Conservation (phyloP, 768 basidiomycete genomes). For the Xanthoconium stramineum region DNA sequence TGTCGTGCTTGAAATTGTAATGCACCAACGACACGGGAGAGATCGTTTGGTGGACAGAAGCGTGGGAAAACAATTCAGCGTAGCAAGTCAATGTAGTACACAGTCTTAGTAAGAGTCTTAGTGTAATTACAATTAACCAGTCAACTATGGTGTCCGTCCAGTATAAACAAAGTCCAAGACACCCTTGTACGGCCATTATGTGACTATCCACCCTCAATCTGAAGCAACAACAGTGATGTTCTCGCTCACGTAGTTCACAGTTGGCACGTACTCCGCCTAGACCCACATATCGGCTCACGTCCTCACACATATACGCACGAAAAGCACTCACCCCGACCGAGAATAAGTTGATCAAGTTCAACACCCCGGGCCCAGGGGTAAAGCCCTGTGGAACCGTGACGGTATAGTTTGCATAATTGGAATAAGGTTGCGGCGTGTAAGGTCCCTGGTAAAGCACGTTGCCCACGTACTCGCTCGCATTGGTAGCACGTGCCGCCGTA, state of each 20-base stretch:
- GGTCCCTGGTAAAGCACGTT: constrained; percentile 34
- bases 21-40: no score
- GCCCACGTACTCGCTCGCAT: constrained; percentile 27
- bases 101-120: not conserved
- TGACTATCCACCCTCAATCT: not conserved
- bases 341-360: constrained; percentile 36
- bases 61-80: constrained; percentile 12
- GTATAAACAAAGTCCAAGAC: not conserved
- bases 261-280: constrained; percentile 9
- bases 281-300: not conserved
- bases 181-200: not conserved
- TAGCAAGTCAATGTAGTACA: not conserved
- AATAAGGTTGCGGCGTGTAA: constrained; percentile 22
- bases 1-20: no score
- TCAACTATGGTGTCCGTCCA: not conserved
- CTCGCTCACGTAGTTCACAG: constrained; percentile 24
- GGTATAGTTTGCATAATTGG: constrained; percentile 32
- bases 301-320: no score
- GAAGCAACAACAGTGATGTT: constrained; percentile 12
- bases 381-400: constrained; percentile 27
- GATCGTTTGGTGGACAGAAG: constrained; percentile 12
- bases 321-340: constrained; percentile 39
- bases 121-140: not conserved
- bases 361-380: constrained; percentile 29
- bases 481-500: constrained; percentile 18